Evolutionary conservation across 1,284 basidiomycete genomes (phyloP).

Genomic region (Tilletiaria anomala): DNA sequence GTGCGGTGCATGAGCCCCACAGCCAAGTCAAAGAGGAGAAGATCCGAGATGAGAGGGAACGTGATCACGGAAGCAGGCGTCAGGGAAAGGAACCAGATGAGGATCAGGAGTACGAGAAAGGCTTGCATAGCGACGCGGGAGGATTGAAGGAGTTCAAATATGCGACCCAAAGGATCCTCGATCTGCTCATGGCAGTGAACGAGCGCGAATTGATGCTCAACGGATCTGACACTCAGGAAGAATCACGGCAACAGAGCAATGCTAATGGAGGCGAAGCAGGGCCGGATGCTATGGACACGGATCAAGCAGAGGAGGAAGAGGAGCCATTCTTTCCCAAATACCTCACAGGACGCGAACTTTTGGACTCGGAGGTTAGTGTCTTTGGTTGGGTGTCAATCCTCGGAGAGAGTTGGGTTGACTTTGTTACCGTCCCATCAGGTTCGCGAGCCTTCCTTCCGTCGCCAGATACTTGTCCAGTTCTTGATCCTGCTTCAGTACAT

Average conservation of each 20-base stretch:
- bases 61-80: neutral
- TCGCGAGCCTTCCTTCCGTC: constrained; percentile 71
- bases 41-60: neutral
- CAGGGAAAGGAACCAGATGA: too few species aligned
- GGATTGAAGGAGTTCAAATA: too few species aligned
- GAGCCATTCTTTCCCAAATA: constrained; percentile 79
- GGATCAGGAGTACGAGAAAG: neutral
- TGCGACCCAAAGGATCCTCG: too few species aligned
- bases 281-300: too few species aligned
- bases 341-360: constrained; percentile 65
- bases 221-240: neutral
- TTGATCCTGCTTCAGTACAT: constrained; percentile 68
- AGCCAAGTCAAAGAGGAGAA: neutral
- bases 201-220: neutral
- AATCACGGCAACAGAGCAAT: too few species aligned
- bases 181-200: too few species aligned
- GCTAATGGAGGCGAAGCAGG: too few species aligned
- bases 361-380: constrained; percentile 56
- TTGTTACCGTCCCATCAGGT: too few species aligned
- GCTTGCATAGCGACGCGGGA: neutral
- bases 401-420: too few species aligned
- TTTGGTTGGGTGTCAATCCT: too few species aligned
- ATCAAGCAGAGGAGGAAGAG: constrained; percentile 1
- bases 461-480: constrained; percentile 76
- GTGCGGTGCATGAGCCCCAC: neutral